Evolutionary conservation across 1,284 basidiomycete species (phyloP), one percentile per base, ranked within the genome.

Genomic region (Wolfiporia cocos): DNA sequence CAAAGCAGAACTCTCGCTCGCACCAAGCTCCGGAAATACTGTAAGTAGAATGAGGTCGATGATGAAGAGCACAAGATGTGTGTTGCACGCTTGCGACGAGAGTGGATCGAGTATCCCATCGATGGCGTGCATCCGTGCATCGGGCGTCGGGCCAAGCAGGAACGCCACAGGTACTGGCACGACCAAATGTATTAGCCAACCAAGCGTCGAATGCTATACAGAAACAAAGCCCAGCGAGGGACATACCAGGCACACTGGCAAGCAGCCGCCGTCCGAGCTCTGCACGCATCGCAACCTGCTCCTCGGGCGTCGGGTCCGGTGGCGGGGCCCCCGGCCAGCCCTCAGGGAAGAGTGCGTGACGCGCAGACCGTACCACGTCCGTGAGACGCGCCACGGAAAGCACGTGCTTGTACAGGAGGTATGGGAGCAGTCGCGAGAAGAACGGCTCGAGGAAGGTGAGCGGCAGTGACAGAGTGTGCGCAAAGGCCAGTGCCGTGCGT

Each of bases 321-420:
- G 81, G 76, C 1, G 78, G 59, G 0, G 78, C 74, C 0, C 73
- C 81, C 1, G 87, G 86, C 63, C 86, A 87, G 17, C 88, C 89
- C 46, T 83, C 80, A 4, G 90, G 88, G 55, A 90, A 92, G 29
- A 92, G 68, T 3, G 77, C 71, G 18, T 70, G 69, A 51, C 86
- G 86, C 5, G 74, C 66, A 6, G 67, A 56, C 35, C 73, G 70
- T 21, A 76, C 62, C 42, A 71, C 56, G 39, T 63, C 65, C 34
- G 76, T 65, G 38, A 81, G 59, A 44, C 71, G 67, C 1, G 61
- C 49, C 1, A 76, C 66, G 2, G 78, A 80, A 19, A 88, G 64
- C n/a, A 75, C 62, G 35, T 71, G 59, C 1, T 64, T 66, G 46
- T 71, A 70, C 39, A 91, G 67, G 41, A 83, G 53, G 55, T 84